These are phyloP conservation scores for Globisporangium iwayamae DNA, from an alignment of 352 stramenopile genomes.

Conservation along the genomic window DNA sequence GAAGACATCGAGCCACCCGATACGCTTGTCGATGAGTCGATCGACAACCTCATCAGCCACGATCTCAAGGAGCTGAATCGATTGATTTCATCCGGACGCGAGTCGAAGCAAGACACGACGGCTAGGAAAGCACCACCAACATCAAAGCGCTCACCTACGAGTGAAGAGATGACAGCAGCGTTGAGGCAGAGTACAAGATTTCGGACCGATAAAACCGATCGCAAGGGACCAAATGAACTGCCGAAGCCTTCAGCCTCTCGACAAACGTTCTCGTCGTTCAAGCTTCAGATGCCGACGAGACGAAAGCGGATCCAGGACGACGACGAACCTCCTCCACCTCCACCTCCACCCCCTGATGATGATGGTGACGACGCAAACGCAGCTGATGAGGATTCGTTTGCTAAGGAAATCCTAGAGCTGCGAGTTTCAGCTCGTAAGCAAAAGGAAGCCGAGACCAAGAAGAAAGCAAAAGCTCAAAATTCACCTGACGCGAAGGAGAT, in stretches of 20 bases:
- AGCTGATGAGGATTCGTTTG: slow-evolving; percentile 39
- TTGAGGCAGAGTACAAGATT: slow-evolving; percentile 37
- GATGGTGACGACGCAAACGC: background rate
- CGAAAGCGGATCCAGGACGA: slow-evolving; percentile 17
- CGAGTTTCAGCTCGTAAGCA: slow-evolving; percentile 17
- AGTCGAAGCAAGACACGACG: background rate
- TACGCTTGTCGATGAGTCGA: slow-evolving; percentile 26
- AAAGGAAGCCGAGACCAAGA: slow-evolving; percentile 14
- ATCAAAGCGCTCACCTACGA: slow-evolving; percentile 20
- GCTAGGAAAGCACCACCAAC: background rate
- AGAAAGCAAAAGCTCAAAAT: slow-evolving; percentile 10
- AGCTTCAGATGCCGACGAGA: slow-evolving; percentile 4
- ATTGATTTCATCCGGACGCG: slow-evolving; percentile 30
- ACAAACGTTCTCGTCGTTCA: background rate
- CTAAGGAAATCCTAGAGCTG: slow-evolving; percentile 35
- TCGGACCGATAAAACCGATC: slow-evolving; percentile 3
- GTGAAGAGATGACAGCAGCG: slow-evolving; percentile 26
- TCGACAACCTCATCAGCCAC: slow-evolving; percentile 44
- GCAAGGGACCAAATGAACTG: background rate
- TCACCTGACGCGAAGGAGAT: slow-evolving; percentile 14
- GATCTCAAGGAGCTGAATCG: slow-evolving; percentile 42
- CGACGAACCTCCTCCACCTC: slow-evolving; percentile 18
- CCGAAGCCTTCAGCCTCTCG: background rate
- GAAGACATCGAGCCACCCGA: slow-evolving; percentile 25
- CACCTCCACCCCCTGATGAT: slow-evolving; percentile 12